phyloP scores from a whole-genome alignment of 1,284 basidiomycete species.

The Naganishia liquefaciens region DNA sequence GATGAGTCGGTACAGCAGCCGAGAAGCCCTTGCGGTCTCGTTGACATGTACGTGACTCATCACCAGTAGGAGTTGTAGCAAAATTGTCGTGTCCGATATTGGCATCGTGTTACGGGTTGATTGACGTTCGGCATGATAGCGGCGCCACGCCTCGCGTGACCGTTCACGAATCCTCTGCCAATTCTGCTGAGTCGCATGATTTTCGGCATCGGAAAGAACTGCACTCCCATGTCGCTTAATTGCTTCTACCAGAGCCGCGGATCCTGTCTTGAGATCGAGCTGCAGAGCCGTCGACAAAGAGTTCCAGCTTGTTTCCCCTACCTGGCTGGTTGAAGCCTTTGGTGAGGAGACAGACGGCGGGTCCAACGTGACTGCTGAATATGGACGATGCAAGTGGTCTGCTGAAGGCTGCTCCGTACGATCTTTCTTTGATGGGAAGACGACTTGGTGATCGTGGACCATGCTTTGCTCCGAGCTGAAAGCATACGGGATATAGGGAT shows the following conservation, averaged over 20 bases:
- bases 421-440: no score
- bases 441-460: no score
- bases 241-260: not conserved
- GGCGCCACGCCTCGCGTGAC: conserved; percentile 1
- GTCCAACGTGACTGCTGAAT: not conserved
- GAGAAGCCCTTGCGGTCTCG: conserved; percentile 10
- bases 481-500: conserved; percentile 23
- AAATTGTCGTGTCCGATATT: not conserved
- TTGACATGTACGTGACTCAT: not conserved
- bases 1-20: conserved; percentile 5
- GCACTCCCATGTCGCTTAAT: not conserved
- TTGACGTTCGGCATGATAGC: not conserved
- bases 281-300: not conserved
- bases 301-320: not conserved
- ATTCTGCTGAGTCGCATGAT: not conserved
- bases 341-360: not conserved
- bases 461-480: conserved; percentile 16
- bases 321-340: not conserved
- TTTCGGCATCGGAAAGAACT: not conserved
- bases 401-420: no score
- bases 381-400: not conserved
- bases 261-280: not conserved
- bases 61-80: not conserved
- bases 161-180: conserved; percentile 8
- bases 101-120: not conserved